Percentiles rank a stretch among this genome's conserved stretches.
Evolutionary conservation across 202 grass and related monocot genomes (phyloP).

Genomic region (Panicum virgatum): DNA sequence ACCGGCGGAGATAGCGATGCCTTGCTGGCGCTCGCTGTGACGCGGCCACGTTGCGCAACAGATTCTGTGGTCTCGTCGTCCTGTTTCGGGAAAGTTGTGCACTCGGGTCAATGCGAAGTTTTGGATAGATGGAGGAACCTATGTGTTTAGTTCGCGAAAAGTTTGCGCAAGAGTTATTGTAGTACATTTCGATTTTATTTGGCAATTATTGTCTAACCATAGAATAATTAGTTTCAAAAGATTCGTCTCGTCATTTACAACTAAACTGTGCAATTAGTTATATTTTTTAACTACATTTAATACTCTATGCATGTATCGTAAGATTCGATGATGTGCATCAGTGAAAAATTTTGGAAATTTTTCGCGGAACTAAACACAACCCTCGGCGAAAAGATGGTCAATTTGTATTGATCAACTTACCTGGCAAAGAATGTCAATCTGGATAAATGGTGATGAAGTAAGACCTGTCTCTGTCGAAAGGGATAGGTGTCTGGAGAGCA

Average conservation of each 20-base stretch:
- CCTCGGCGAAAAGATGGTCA: background rate
- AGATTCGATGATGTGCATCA: no score
- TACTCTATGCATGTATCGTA: no score
- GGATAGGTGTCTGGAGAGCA: background rate
- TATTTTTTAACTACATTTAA: no score
- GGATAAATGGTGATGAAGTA: background rate
- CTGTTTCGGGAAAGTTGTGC: background rate
- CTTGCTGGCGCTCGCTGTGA: background rate
- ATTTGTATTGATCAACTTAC: background rate
- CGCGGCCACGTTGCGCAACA: background rate
- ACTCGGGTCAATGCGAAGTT: background rate
- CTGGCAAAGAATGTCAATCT: constrained; percentile 7
- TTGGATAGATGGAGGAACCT: background rate
- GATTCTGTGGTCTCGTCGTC: background rate
- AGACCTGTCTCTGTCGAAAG: constrained; percentile 8
- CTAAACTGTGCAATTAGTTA: no score
- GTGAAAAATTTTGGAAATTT: no score
- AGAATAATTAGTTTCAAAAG: no score
- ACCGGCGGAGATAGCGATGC: constrained; percentile 10
- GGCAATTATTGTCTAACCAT: no score
- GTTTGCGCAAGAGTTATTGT: no score
- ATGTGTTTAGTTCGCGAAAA: no score
- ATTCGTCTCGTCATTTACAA: no score
- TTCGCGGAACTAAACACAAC: no score
- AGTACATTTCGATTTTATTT: no score